A percentile compares a stretch with the other conserved stretches of the same genome.
Conservation (phyloP, 208 protist genomes). For the Sergeia podlipaevii region DNA sequence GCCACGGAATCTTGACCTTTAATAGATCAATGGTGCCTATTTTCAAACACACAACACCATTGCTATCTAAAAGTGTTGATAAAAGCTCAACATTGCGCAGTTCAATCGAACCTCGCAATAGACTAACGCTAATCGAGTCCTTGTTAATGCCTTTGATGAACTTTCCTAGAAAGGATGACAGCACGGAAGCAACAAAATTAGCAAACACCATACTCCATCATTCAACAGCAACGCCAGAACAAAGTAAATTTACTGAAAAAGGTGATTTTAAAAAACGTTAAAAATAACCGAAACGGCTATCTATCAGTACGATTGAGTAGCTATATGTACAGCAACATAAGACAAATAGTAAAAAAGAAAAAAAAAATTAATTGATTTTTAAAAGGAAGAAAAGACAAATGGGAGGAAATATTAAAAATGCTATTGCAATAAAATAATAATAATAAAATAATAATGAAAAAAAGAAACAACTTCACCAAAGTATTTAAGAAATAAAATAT, state of each 20-base stretch:
- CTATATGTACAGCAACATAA: conserved; percentile 1
- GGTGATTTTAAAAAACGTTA: background rate
- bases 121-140: conserved; percentile 48
- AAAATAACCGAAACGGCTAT: background rate
- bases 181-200: conserved; percentile 39
- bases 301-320: background rate
- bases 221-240: background rate
- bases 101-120: conserved; percentile 55
- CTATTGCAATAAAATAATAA: conserved; percentile 6
- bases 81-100: conserved; percentile 56
- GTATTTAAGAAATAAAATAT: background rate
- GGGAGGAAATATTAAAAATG: conserved; percentile 3
- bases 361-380: conserved; percentile 3
- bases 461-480: conserved; percentile 9
- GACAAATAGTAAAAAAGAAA: conserved; percentile 4
- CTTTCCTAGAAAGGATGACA: conserved; percentile 55
- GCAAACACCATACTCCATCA: conserved; percentile 71
- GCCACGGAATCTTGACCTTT: conserved; percentile 54
- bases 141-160: conserved; percentile 58
- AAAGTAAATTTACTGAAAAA: conserved; percentile 2
- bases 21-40: conserved; percentile 36
- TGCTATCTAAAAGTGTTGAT: conserved; percentile 24
- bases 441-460: conserved; percentile 9
- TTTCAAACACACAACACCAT: conserved; percentile 26
- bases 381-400: background rate